Evolutionary conservation across 148 eudicot species (phyloP), one percentile per base, ranked within the genome.

Genomic region (Silene uniflora): DNA sequence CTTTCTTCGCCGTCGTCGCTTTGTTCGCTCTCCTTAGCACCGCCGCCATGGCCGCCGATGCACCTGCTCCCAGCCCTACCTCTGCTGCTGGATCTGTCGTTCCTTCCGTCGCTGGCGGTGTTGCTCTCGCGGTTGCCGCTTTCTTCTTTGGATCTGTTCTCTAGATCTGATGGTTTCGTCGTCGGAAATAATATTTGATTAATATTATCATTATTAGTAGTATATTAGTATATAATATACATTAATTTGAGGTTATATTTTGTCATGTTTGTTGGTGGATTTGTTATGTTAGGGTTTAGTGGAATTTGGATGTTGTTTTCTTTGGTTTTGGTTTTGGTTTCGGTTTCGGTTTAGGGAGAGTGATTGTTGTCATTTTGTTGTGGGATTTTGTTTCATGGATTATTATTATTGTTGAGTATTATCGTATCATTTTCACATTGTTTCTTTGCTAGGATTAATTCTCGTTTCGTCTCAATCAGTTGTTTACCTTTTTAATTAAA

Each of bases 61-160:
- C 87, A 0, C 93, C 93, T 7, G 91, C 91, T 4, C 93, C 93
- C 7, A 71, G 87, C 70, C 94, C 94, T 49, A 70, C 71, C 39
- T 75, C 91, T 32, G 42, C 91, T 55, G 87, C 90, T 23, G 90
- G 80, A 11, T 55, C 76, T 3, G 8, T 72, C 72, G 63, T 83
- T 7, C 87, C 91, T 1, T 82, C 87, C 0, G 23, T 88, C 81
- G 80, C 81, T 61, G 84, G 67, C 44, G 83, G 80, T 7, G 47
- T 79, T 82, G 61, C 77, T 39, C 70, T 52, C 66, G 72, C 82
- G 11, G 11, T 80, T 17, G 79, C 62, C 32, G 81, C 81, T 9
- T 55, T 84, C 52, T 21, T 87, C 73, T 87, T 87, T 81, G 91
- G 90, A 44, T 80, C 86, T 64, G 79, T 72, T 4, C 81, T 83